Base-by-base conservation (phyloP, 768 basidiomycete species). In the Crassisporium funariophilum region DNA sequence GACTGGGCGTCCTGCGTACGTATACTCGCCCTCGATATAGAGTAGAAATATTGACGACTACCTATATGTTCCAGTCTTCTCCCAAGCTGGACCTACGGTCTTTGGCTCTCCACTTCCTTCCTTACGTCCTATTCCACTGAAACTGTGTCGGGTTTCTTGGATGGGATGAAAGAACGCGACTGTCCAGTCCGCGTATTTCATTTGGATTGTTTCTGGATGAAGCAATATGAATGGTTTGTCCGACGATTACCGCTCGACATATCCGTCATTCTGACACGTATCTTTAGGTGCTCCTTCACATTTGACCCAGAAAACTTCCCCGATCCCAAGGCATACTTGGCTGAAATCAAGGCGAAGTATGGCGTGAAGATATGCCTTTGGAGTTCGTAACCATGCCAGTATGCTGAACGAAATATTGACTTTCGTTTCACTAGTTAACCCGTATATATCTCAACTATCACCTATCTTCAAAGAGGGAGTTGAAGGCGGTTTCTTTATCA, bases 21-120 rank as follows among this genome's bases (percentile, higher is more conserved):
- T 61, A 15, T 1, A 24, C 29, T 10, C 42, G 7, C 27, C 15
- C 9, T n/a, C 13, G 16, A 35, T 19, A 1, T 11, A n/a, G 25
- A 7, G 56, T 58, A 38, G 57, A 17, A 33, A 57, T 47, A 63
- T 63, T 38, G 42, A n/a, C 43, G 8, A 43, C 13, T 13, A 29
- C 13, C 5, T 12, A 55, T 59, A 35, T 43, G 56, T 53, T 66
- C 25, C 64, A 87, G 80, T 4, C 64, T 88, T 6, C 69, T 88
- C 21, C 86, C 86, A 2, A 65, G 78, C 4, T 88, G 87, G 86
- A 82, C 85, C 0, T 90, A 83, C 57, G 86, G 86, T 2, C 78
- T 88, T 3, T 88, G 86, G 84, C 72, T 88, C 27, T 83, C 85
- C 11, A 88, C 86, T 2, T 87, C 84, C 0, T 90, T 90, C 73